These are phyloP conservation scores for Wallemia mellicola DNA, from an alignment of 1,284 basidiomycete species.

Conservation along the genomic window DNA sequence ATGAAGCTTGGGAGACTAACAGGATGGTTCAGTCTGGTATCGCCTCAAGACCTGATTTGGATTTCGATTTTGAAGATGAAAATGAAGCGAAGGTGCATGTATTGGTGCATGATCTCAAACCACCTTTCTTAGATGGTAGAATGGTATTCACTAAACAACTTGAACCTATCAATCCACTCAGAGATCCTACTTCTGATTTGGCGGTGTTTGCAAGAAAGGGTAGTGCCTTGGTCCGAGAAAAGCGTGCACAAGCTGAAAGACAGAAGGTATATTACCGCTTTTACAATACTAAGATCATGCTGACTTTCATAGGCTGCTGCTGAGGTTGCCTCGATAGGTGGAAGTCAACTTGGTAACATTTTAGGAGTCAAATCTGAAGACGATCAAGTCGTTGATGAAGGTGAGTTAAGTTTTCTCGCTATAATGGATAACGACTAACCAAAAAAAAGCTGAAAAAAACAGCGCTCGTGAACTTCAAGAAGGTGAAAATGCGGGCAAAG, in stretches of 20 bases:
- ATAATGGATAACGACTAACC: too few relatives aligned
- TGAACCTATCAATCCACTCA: constrained; percentile 86
- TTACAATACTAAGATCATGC: neutral
- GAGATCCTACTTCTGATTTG: constrained; percentile 77
- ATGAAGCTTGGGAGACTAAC: constrained; percentile 93
- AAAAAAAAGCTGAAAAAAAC: constrained; percentile 26
- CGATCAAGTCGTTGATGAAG: too few relatives aligned
- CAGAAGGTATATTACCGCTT: constrained; percentile 25
- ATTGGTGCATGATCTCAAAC: constrained; percentile 85
- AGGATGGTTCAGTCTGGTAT: constrained; percentile 88
- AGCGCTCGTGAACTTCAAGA: too few relatives aligned
- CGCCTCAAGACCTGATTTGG: constrained; percentile 51
- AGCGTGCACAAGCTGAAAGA: constrained; percentile 78
- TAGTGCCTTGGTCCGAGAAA: constrained; percentile 69
- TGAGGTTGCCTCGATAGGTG: constrained; percentile 70
- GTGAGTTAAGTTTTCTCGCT: too few relatives aligned
- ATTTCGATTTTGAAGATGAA: constrained; percentile 63
- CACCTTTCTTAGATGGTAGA: constrained; percentile 86
- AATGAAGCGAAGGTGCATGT: constrained; percentile 86
- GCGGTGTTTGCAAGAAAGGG: constrained; percentile 90
- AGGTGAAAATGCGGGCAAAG: constrained; percentile 42
- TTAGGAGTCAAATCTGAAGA: constrained; percentile 90
- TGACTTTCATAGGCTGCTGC: constrained; percentile 34
- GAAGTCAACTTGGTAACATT: constrained; percentile 79
- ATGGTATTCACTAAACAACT: constrained; percentile 90